phyloP scores from a whole-genome alignment of 345 rosid genomes.

The Aquilaria yunnanensis region DNA sequence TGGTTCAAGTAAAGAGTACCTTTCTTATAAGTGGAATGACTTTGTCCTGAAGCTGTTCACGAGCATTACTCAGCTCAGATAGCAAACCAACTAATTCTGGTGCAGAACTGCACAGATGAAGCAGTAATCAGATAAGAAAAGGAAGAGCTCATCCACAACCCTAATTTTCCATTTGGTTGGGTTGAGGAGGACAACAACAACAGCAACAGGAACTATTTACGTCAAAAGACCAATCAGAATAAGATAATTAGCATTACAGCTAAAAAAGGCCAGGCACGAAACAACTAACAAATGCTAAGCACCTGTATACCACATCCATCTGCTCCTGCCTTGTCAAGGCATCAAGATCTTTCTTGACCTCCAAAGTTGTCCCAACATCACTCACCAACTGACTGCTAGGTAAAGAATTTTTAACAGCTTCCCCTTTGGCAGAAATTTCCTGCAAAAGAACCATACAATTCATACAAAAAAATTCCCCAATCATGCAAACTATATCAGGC shows the following conservation, averaged over 20 bases:
- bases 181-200: not conserved
- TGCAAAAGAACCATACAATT: slow-evolving; percentile 13
- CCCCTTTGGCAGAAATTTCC: slow-evolving; percentile 52
- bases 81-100: slow-evolving; percentile 88
- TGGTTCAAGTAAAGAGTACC: slow-evolving; percentile 25
- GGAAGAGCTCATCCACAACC: not conserved
- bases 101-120: slow-evolving; percentile 57
- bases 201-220: not conserved
- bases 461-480: too few relatives aligned
- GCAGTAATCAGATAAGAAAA: not conserved
- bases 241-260: not conserved
- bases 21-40: slow-evolving; percentile 60
- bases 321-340: slow-evolving; percentile 81
- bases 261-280: not conserved
- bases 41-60: slow-evolving; percentile 62
- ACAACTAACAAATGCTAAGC: not conserved
- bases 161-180: too few relatives aligned
- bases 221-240: not conserved
- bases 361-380: slow-evolving; percentile 32
- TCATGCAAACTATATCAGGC: too few relatives aligned
- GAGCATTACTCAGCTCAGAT: slow-evolving; percentile 69
- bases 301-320: slow-evolving; percentile 86
- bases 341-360: slow-evolving; percentile 64
- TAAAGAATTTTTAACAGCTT: slow-evolving; percentile 17
- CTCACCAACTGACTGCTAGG: slow-evolving; percentile 23